Conservation (phyloP, 805 yeast genomes). For the Myxozyma sirexii region DNA sequence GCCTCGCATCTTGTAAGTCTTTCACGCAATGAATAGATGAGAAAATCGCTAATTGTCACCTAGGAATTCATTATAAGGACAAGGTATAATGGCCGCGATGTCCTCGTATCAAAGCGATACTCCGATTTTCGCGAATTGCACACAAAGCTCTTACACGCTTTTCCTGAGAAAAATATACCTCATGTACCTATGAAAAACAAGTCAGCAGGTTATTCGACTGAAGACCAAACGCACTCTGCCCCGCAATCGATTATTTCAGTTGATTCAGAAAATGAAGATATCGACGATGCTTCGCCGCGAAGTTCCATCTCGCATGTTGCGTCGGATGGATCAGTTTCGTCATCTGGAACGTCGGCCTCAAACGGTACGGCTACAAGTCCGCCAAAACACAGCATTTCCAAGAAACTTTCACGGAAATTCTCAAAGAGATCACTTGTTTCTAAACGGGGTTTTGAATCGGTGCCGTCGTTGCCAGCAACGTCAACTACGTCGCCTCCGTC, state of each 20-base stretch:
- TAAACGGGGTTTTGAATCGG: slow-evolving; percentile 10
- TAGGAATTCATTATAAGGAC: slow-evolving; percentile 54
- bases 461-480: slow-evolving; percentile 15
- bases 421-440: slow-evolving; percentile 15
- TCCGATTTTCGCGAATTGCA: slow-evolving; percentile 67
- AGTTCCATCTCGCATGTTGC: slow-evolving; percentile 22
- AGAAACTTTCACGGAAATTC: slow-evolving; percentile 4
- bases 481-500: not conserved
- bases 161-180: slow-evolving; percentile 71
- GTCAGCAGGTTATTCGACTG: slow-evolving; percentile 13
- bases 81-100: slow-evolving; percentile 41
- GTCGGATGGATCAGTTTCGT: slow-evolving; percentile 14
- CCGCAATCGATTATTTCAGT: slow-evolving; percentile 4
- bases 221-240: slow-evolving; percentile 17
- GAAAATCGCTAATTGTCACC: no score
- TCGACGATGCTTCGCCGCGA: slow-evolving; percentile 12
- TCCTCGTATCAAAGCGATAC: slow-evolving; percentile 64
- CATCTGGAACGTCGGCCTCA: slow-evolving; percentile 4
- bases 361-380: not conserved
- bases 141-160: slow-evolving; percentile 43
- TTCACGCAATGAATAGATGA: no score
- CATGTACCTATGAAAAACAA: slow-evolving; percentile 60
- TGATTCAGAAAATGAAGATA: not conserved
- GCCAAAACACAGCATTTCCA: not conserved
- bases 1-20: slow-evolving; percentile 26